Evolutionary conservation across 176 grass and related monocot genomes (phyloP), one percentile per base, ranked within the genome.

Genomic region (Musa beccarii): DNA sequence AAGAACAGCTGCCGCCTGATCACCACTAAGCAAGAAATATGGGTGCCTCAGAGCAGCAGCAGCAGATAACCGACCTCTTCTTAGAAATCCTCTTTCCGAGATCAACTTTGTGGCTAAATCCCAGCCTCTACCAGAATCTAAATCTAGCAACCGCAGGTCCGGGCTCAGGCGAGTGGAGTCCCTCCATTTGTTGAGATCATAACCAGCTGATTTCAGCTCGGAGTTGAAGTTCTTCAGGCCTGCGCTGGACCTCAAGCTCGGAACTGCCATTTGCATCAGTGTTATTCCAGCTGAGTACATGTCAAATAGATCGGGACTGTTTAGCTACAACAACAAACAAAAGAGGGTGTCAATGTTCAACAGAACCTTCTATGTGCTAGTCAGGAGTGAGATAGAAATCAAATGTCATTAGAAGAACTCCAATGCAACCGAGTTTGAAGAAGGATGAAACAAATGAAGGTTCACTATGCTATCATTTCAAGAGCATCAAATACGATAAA

Each of bases 281-380:
- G 89, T 85, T 19, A 99, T 89, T 59, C 95, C 95, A 9, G 95
- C 95, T 21, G 95, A 99, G 84, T 99, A 99, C 90, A 87, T 94
- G 85, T 94, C 95, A 75, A 99, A 99, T 72, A 99, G 84, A 84
- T 99, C 90, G 9, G 95, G 95, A 69, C 66, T 84, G 78, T 99
- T 99, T 24, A 94, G 86, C 95, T 98, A 82, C 83, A 86, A 57
- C 1, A 52, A 53, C 59, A 43, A 55, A 2, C 2, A 72, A 83
- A 26, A 52, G 2, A 81, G 11, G 52, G 43, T 11, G 61, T 75
- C 25, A 24, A 43, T 57, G 5, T 71, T 75, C 51, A 15, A 50
- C 52, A 70, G 49, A n/a, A 51, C 10, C 9, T 34, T 71, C 9
- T 8, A 52, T 34, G 23, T 68, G 7, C 8, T 70, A 12, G 14